A percentile compares a stretch with the other conserved stretches of the same genome.
Conservation (phyloP, 768 basidiomycete genomes). For the Lentinula detonsa region DNA sequence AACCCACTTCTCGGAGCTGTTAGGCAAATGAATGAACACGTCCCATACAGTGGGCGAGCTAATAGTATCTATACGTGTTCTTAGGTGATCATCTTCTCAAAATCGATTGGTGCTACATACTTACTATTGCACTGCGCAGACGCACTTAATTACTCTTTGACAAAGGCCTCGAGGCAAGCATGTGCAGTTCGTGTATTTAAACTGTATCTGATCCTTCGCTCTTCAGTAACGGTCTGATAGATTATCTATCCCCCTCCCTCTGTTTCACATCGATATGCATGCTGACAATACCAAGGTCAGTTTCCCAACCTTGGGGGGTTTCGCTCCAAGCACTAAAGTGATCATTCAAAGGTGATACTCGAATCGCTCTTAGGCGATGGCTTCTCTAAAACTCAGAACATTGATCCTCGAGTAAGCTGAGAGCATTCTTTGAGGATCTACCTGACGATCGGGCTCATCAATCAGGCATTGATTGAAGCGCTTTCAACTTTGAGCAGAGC, state of each 20-base stretch:
- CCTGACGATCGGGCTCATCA: neutral
- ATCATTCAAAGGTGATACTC: neutral
- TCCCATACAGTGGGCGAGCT: too few species aligned
- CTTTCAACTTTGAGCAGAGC: neutral
- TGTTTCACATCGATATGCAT: neutral
- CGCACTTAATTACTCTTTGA: too few species aligned
- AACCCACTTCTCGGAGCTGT: too few species aligned
- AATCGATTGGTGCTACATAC: too few species aligned
- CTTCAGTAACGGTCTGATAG: neutral
- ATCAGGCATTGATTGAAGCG: neutral
- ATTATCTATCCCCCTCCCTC: neutral
- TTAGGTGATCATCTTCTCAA: too few species aligned
- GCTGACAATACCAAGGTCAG: neutral
- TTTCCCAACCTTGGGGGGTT: neutral
- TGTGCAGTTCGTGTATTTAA: neutral
- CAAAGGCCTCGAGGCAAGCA: neutral
- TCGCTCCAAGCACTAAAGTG: neutral
- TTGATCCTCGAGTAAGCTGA: neutral
- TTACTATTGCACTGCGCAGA: too few species aligned
- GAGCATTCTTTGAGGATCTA: neutral
- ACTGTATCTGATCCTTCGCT: neutral
- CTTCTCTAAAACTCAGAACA: neutral
- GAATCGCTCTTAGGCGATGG: neutral
- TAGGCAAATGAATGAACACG: too few species aligned
- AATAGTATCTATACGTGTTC: too few species aligned